Evolutionary conservation across 2,329 filamentous ascomycete species (phyloP).

Genomic region (Trichoderma sp.): DNA sequence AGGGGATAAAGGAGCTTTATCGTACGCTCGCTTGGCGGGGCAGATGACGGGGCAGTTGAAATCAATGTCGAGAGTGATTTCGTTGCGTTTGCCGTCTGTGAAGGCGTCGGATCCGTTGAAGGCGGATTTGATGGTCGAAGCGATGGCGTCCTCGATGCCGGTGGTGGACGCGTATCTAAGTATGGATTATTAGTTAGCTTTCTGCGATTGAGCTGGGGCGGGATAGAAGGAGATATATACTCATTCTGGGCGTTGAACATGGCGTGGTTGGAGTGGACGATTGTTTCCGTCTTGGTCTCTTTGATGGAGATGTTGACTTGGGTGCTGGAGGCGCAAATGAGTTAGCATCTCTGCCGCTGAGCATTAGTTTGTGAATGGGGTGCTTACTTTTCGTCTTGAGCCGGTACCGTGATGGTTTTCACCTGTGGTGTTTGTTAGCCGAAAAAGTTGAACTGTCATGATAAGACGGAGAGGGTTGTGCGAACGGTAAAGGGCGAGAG

Average conservation of each 20-base stretch:
- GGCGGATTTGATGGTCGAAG: conserved; percentile 2
- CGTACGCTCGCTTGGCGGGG: conserved; percentile 24
- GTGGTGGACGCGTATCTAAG: conserved; percentile 11
- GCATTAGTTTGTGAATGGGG: background rate
- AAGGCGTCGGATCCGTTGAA: conserved; percentile 20
- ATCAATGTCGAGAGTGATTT: conserved; percentile 20
- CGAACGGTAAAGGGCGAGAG: conserved; percentile 25
- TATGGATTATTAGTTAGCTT: background rate
- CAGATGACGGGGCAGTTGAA: conserved; percentile 21
- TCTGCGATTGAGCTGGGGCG: background rate
- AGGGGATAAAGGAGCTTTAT: background rate
- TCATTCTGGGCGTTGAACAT: conserved; percentile 25
- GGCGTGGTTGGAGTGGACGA: conserved; percentile 18
- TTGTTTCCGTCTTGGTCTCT: conserved; percentile 20
- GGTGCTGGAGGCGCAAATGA: background rate
- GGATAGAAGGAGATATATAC: background rate
- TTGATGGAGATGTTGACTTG: conserved; percentile 26
- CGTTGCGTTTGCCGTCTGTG: conserved; percentile 20
- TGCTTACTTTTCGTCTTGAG: conserved; percentile 24
- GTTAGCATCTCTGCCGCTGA: background rate
- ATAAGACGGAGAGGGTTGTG: background rate
- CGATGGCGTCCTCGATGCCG: conserved; percentile 12
- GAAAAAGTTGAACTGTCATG: too few relatives aligned
- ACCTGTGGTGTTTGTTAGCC: conserved; percentile 4
- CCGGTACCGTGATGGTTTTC: conserved; percentile 20